Conservation (phyloP, 805 yeast species). For the Wickerhamiella kurtzmanii region DNA sequence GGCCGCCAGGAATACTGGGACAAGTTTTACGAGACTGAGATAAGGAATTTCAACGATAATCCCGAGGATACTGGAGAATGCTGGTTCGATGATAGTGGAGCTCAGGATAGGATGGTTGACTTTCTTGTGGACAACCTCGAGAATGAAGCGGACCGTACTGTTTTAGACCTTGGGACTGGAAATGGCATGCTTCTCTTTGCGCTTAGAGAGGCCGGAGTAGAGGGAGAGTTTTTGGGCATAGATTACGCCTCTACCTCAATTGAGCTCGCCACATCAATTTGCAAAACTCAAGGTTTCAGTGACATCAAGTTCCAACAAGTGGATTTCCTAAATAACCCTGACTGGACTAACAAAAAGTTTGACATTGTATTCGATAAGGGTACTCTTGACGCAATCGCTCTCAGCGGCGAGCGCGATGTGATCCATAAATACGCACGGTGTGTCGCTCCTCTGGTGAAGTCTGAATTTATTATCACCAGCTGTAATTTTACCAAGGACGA, state of each 20-base stretch:
- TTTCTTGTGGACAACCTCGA: conserved; percentile 42
- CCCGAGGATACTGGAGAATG: conserved; percentile 85
- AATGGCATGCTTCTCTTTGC: conserved; percentile 81
- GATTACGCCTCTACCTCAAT: conserved; percentile 82
- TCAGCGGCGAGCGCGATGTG: conserved; percentile 36
- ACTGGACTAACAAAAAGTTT: conserved; percentile 33
- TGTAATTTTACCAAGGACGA: conserved; percentile 88
- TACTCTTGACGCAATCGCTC: conserved; percentile 90
- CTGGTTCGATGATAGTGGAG: conserved; percentile 94
- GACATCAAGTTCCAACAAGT: conserved; percentile 43
- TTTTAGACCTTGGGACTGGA: conserved; percentile 88
- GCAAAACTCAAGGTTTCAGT: conserved; percentile 21
- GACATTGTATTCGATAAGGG: conserved; percentile 88
- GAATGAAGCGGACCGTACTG: conserved; percentile 22
- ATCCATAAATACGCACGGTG: conserved; percentile 44
- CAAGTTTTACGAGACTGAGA: conserved; percentile 63
- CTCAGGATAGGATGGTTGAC: conserved; percentile 71
- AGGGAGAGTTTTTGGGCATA: conserved; percentile 52
- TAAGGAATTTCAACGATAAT: conserved; percentile 55
- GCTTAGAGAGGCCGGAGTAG: conserved; percentile 48
- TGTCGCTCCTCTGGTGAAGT: conserved; percentile 42
- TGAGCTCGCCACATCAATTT: conserved; percentile 53
- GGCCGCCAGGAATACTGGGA: conserved; percentile 93
- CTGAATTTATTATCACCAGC: conserved; percentile 60
- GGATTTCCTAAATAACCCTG: conserved; percentile 45